These are phyloP conservation scores for Fusarium sp. DNA, from an alignment of 2,329 filamentous ascomycete species.

Conservation along the genomic window DNA sequence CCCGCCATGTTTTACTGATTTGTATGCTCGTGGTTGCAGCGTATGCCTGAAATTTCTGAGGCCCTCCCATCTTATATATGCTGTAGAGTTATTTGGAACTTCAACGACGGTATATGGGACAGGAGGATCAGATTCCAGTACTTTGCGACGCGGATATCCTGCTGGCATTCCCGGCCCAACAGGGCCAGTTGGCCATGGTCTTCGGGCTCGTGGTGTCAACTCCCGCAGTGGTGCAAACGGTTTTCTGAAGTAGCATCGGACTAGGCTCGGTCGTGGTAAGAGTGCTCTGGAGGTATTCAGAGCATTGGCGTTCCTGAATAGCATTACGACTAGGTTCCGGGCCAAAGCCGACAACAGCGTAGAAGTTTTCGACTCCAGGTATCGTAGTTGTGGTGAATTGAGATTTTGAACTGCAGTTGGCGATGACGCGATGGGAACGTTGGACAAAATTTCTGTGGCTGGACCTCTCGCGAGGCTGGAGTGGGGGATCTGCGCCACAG, in stretches of 20 bases:
- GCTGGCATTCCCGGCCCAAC: background rate
- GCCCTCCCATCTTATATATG: constrained; percentile 32
- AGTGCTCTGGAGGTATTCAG: background rate
- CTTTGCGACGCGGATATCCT: background rate
- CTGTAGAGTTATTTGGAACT: constrained; percentile 4
- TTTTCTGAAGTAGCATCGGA: background rate
- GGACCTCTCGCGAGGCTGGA: constrained; percentile 18
- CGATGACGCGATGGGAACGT: constrained; percentile 1
- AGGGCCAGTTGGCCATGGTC: background rate
- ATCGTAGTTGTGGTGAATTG: background rate
- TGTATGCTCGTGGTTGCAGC: constrained; percentile 27
- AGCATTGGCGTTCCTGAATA: background rate
- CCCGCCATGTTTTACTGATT: background rate
- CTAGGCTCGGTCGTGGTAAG: background rate
- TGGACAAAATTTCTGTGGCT: constrained; percentile 28
- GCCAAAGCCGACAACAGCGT: background rate
- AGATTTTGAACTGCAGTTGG: background rate
- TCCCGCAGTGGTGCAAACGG: no score
- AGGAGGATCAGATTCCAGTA: background rate
- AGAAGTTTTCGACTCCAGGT: background rate
- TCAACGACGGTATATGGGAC: background rate
- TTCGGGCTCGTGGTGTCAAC: no score
- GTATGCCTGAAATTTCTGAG: constrained; percentile 38
- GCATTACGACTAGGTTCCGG: background rate
- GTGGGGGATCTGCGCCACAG: constrained; percentile 34